Evolutionary conservation across 1,284 basidiomycete genomes (phyloP).

Genomic region (Ganoderma leucocontextum): DNA sequence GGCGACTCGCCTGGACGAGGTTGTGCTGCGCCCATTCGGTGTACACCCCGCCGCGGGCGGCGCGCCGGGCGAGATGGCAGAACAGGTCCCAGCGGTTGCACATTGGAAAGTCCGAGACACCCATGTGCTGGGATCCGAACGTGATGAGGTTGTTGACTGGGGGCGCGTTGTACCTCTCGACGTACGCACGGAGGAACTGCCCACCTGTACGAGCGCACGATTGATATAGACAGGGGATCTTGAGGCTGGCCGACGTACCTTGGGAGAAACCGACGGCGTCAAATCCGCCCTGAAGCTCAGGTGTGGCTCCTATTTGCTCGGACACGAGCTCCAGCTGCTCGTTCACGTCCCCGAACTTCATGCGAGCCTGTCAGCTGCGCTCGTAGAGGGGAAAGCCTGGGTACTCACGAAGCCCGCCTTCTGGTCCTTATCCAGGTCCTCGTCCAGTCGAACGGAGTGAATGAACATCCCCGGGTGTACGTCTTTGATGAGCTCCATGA

Average conservation of each 20-base stretch:
- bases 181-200: constrained; percentile 91
- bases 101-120: constrained; percentile 81
- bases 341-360: constrained; percentile 83
- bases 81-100: constrained; percentile 77
- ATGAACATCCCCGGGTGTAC: constrained; percentile 89
- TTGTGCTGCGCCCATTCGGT: constrained; percentile 84
- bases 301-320: constrained; percentile 71
- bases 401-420: constrained; percentile 81
- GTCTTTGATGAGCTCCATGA: constrained; percentile 71
- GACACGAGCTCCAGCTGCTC: constrained; percentile 75
- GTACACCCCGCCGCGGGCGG: constrained; percentile 82
- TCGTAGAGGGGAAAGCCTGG: no score
- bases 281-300: constrained; percentile 81
- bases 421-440: constrained; percentile 74
- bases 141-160: constrained; percentile 89
- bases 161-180: constrained; percentile 85
- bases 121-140: constrained; percentile 88
- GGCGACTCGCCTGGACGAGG: constrained; percentile 70
- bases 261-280: constrained; percentile 95
- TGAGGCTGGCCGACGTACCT: constrained; percentile 52
- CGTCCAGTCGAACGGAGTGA: constrained; percentile 80
- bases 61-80: constrained; percentile 79
- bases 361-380: background rate
- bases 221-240: constrained; percentile 21
- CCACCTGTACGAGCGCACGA: constrained; percentile 55